Base-by-base conservation (phyloP, 2,329 filamentous ascomycete genomes). In the Acrocalymma vagum region DNA sequence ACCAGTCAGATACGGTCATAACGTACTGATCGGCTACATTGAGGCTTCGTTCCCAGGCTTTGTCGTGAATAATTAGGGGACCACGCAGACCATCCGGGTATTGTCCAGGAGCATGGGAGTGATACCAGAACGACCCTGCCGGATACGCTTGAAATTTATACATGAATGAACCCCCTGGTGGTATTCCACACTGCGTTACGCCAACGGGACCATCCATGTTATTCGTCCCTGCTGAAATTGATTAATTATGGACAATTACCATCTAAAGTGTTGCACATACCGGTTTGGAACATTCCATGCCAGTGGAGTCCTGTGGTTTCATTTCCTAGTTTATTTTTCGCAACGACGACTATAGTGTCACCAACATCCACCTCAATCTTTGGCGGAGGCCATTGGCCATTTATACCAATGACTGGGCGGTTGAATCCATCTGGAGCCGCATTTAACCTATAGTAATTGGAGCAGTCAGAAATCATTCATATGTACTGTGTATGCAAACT, bases 271-370 rank as follows among this genome's bases (percentile, higher is more conserved):
- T n/a, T n/a, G n/a, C n/a, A n/a, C n/a, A n/a, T n/a, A n/a, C n/a
- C n/a, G n/a, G n/a, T 87, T 58, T 90, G 86, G 59, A 82, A 88
- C 50, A 92, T 78, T 14, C 88, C 88, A 53, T 92, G 88, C 66
- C 87, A 91, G 63, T 92, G 88, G 2, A 91, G 74, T 15, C 78
- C 80, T 11, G 84, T 86, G 9, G 78, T 79, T 50, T 79, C 65
- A 49, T 89, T 86, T 10, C 74, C 71, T 1, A 86, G 82, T 18
- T 78, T 74, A 52, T 92, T 92, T 49, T 81, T 70, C 36, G 89
- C 75, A 23, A 86, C 81, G 20, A 90, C 81, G 4, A 88, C 65
- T 6, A 93, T 65, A 1, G 78, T 82, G 55, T 93, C 88, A 13
- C 85, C 86, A 48, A 87, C 82, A 51, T 88, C 88, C 50, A 84